A percentile compares a stretch with the other conserved stretches of the same genome.
Evolutionary conservation across 371 early-diverging fungal species (phyloP).

Genomic region (Saksenaea vasiformis): DNA sequence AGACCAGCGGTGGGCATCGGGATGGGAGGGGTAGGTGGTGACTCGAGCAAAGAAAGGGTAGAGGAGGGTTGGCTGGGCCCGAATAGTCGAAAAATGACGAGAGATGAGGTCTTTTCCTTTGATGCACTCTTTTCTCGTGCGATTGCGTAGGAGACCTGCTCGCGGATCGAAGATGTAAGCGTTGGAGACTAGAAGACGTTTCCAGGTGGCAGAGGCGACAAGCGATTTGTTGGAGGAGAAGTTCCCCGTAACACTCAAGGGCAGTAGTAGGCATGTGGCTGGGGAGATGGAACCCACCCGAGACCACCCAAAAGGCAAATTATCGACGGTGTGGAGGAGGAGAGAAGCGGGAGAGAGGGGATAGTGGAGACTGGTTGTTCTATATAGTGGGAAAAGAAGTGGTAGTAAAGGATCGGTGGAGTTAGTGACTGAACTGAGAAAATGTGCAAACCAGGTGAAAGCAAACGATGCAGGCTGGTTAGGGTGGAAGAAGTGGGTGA

Average conservation of each 20-base stretch:
- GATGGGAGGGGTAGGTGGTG: background rate
- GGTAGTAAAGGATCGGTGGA: background rate
- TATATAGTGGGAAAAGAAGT: background rate
- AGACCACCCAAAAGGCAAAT: background rate
- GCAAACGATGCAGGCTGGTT: background rate
- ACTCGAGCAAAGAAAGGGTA: background rate
- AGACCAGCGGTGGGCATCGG: background rate
- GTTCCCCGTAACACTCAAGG: background rate
- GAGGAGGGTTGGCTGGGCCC: background rate
- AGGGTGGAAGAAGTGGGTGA: constrained; percentile 9
- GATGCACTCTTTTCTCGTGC: background rate
- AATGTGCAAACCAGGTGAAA: background rate
- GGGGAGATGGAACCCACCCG: background rate
- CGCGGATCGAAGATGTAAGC: background rate
- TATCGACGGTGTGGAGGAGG: background rate
- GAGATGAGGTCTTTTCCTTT: background rate
- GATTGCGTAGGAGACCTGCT: background rate
- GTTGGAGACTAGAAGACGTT: background rate
- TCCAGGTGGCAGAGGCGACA: background rate
- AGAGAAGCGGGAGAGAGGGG: background rate
- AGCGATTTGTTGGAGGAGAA: background rate
- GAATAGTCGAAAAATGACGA: background rate
- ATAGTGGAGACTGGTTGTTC: background rate
- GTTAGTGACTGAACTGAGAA: background rate
- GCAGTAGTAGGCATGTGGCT: background rate